These are phyloP conservation scores for Naganishia sp. DNA, from an alignment of 1,284 basidiomycete genomes.

Conservation along the genomic window DNA sequence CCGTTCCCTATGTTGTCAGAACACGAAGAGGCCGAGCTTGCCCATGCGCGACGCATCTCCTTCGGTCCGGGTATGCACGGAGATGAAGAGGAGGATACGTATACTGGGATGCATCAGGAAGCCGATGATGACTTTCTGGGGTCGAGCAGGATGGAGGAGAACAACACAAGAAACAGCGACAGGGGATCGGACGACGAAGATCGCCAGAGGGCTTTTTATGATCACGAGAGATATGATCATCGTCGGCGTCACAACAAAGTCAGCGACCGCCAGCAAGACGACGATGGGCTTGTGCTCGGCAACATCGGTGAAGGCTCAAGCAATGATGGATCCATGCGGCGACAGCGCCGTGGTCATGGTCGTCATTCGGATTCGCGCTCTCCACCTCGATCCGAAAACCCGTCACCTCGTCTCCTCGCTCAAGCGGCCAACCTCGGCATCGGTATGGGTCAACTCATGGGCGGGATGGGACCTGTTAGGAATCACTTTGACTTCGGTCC, in stretches of 20 bases:
- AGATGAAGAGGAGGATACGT: constrained; percentile 29
- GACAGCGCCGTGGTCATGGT: constrained; percentile 10
- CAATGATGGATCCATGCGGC: constrained; percentile 7
- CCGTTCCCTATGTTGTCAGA: constrained; percentile 53
- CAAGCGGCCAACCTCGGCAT: constrained; percentile 32
- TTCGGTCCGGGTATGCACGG: constrained; percentile 35
- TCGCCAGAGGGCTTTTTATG: background rate
- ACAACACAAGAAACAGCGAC: constrained; percentile 1
- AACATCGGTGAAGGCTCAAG: constrained; percentile 15
- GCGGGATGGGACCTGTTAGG: constrained; percentile 37
- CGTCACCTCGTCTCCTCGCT: constrained; percentile 9
- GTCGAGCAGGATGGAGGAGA: constrained; percentile 8
- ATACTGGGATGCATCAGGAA: constrained; percentile 8
- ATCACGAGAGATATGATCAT: constrained; percentile 10
- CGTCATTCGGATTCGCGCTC: constrained; percentile 8
- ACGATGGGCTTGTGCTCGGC: constrained; percentile 7
- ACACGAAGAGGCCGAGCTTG: constrained; percentile 52
- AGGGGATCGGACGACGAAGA: constrained; percentile 28
- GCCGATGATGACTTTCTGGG: constrained; percentile 19
- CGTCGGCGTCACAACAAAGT: constrained; percentile 1
- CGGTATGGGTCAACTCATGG: constrained; percentile 32
- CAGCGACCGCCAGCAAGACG: background rate
- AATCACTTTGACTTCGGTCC: constrained; percentile 70
- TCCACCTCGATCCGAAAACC: constrained; percentile 1
- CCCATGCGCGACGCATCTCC: constrained; percentile 43